Conservation (phyloP, 345 rosid genomes). For the Corymbia maculata region DNA sequence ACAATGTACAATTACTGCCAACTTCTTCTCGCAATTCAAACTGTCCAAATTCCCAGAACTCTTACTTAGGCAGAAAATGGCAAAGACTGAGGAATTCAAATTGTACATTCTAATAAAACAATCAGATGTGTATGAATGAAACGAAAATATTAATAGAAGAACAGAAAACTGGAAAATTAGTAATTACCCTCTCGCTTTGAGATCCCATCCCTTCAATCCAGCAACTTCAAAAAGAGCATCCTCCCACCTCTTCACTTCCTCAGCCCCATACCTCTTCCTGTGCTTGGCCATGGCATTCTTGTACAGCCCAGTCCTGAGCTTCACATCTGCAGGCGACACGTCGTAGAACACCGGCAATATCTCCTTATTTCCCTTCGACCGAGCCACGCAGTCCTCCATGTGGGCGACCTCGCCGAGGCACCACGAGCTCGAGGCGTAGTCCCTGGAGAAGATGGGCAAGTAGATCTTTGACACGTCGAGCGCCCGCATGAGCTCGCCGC, state of each 20-base stretch:
- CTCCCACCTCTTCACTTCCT: background rate
- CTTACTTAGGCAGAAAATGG: background rate
- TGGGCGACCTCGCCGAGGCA: background rate
- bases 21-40: background rate
- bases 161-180: background rate
- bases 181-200: background rate
- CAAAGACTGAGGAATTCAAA: background rate
- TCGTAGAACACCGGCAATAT: background rate
- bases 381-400: background rate
- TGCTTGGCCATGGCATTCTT: background rate
- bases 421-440: background rate
- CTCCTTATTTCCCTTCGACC: background rate
- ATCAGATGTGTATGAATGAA: background rate
- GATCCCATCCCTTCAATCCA: background rate
- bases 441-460: conserved; percentile 3
- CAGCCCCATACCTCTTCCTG: background rate
- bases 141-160: background rate
- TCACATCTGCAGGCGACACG: background rate
- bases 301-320: background rate
- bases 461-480: background rate
- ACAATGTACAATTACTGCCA: background rate
- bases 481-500: background rate
- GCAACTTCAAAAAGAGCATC: background rate
- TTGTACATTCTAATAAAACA: background rate
- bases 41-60: background rate